Base-by-base conservation (phyloP, 805 yeast species). In the Blastobotrys mokoenaii region DNA sequence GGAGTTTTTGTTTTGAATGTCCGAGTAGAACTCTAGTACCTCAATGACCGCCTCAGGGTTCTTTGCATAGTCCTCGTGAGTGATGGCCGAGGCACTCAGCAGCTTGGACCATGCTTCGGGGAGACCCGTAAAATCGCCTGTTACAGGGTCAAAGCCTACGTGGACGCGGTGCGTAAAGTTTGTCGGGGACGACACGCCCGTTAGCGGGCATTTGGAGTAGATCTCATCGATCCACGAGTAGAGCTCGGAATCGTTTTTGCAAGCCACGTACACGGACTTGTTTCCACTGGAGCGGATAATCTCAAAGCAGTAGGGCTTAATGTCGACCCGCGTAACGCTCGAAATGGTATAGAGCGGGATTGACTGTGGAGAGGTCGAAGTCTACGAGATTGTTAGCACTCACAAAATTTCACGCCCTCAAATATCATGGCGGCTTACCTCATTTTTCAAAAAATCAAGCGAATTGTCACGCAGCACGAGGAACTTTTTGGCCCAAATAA, bases 161-260 rank as follows among this genome's bases (percentile, higher is more conserved):
- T 93, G 97, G 27, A 89, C 96, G 58, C 82, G 84, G 62, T 94
- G 98, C 9, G 95, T 87, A 63, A 90, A 90, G 63, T 90, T 89
- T 14, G 90, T 85, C 6, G 99, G 99, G 34, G 80, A 81, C 2
- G 97, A 88, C 9, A 93, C 96, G 33, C 70, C 70, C 16, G 64
- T 59, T 20, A 62, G 49, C 3, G 72, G 72, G 40, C 67, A 60
- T 44, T 64, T 62, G 15, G 67, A 51, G 54, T 65, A 79, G 50
- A 89, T 85, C 10, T 87, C 82, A 64, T 89, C 97, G 45, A 89
- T 74, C 97, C 97, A 89, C 49, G 84, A 82, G 59, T 84, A 78
- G 50, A 85, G 72, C 49, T 90, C 97, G 47, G 78, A 76, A 55
- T 86, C 84, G 15, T 82, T 71, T 60, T 86, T 88, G 50, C 89